Evolutionary conservation across 2,329 filamentous ascomycete genomes (phyloP), one percentile per base, ranked within the genome.

Genomic region (Aureobasidium vineae): DNA sequence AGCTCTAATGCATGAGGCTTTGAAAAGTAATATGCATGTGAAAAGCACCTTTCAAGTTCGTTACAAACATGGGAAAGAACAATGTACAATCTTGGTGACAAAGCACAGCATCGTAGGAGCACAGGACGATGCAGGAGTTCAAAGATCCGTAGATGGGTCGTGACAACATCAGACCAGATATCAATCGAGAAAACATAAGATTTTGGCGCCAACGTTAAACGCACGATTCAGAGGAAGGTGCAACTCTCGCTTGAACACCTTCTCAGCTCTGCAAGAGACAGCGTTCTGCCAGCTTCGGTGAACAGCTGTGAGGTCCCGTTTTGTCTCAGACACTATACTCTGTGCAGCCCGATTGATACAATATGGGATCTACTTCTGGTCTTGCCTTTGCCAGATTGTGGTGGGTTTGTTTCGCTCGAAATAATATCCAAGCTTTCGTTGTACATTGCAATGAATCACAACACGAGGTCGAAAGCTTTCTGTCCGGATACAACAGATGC

Each of bases 41-140:
- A 52, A 52, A 50, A 11, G 33, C 38, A 11, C 19, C 19, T 38
- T 49, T 28, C n/a, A 16, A 7, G 26, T 21, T 31, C 16, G 21
- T 31, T 19, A 33, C 54, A 56, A 56, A 15, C 33, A 10, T 28
- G 13, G 26, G 7, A 11, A 19, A 13, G 21, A 26, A 49, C n/a
- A 41, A 38, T n/a, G n/a, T 33, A 49, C 13, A 31, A 21, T 61
- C 10, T 49, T 38, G 31, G 38, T 45, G 38, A 45, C 53, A 40
- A 57, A 59, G 19, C 15, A 33, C 19, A 21, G 7, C n/a, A 61
- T 26, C 41, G 28, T 61, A 49, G n/a, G 57, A 49, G 41, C 57
- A 61, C 41, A 47, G 41, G 21, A 61, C 40, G 57, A 49, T 26
- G 41, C 38, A 28, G 23, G 31, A 11, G 31, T 5, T 10, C 23